Percentiles rank a stretch among this genome's conserved stretches.
Conservation (phyloP, 768 basidiomycete genomes). For the Suillus subalutaceus region DNA sequence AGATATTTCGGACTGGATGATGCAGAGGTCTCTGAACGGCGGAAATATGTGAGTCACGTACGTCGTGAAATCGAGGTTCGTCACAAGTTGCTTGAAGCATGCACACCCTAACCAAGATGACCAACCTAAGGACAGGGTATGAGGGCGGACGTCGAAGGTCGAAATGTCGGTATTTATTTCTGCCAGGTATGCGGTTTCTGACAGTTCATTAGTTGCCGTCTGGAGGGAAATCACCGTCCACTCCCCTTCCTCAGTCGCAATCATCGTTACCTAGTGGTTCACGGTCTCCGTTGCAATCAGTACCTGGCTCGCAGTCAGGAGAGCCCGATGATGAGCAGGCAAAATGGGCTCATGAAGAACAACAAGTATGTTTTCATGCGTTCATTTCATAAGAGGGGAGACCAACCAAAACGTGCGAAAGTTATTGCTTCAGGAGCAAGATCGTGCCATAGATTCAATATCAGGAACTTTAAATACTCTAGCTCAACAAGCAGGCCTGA, state of each 20-base stretch:
- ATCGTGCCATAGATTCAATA: conserved; percentile 86
- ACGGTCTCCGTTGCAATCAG: conserved; percentile 17
- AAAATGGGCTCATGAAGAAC: conserved; percentile 86
- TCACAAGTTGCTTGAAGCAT: conserved; percentile 17
- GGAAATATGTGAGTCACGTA: conserved; percentile 76
- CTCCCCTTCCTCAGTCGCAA: conserved; percentile 20
- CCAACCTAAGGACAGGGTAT: conserved; percentile 66
- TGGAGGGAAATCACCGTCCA: conserved; percentile 9
- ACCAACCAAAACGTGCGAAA: conserved; percentile 31
- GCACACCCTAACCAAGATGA: conserved; percentile 21
- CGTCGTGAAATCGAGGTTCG: conserved; percentile 79
- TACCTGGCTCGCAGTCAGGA: conserved; percentile 16
- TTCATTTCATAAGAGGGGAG: not conserved
- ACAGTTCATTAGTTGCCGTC: not conserved
- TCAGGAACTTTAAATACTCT: conserved; percentile 83
- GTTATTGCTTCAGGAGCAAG: conserved; percentile 89
- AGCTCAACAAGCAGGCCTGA: conserved; percentile 89
- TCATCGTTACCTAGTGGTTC: conserved; percentile 23
- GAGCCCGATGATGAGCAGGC: conserved; percentile 64
- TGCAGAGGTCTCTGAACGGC: conserved; percentile 71
- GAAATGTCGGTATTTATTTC: not conserved
- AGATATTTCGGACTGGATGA: conserved; percentile 83
- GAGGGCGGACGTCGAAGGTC: conserved; percentile 59
- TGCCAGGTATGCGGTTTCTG: not conserved
- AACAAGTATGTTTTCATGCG: conserved; percentile 55